Percentiles rank a stretch among this genome's conserved stretches.
Conservation (phyloP, 2,329 filamentous ascomycete species). For the Botryotinia narcissicola region DNA sequence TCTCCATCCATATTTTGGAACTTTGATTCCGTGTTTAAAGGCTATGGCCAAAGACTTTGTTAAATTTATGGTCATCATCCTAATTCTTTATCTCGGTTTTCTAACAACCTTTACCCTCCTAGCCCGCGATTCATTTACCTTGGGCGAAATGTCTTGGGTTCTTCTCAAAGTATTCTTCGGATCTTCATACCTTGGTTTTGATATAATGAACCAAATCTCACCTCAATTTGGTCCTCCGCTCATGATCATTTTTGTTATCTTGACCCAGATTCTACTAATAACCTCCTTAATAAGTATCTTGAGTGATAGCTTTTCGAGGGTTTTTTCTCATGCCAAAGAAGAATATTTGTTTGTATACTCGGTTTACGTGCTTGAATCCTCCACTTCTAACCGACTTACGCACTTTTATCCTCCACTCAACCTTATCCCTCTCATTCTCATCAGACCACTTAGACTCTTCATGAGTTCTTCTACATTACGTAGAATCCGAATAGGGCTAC, state of each 20-base stretch:
- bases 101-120: slow-evolving; percentile 81
- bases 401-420: slow-evolving; percentile 73
- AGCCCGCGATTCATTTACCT: slow-evolving; percentile 65
- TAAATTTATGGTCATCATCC: slow-evolving; percentile 76
- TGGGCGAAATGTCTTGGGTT: slow-evolving; percentile 70
- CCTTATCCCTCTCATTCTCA: slow-evolving; percentile 67
- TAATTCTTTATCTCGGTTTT: slow-evolving; percentile 72
- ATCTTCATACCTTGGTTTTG: slow-evolving; percentile 44
- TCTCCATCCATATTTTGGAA: slow-evolving; percentile 87
- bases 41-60: slow-evolving; percentile 93
- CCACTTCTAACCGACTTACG: slow-evolving; percentile 65
- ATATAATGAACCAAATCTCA: slow-evolving; percentile 29
- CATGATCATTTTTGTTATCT: slow-evolving; percentile 64
- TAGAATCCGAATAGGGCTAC: slow-evolving; percentile 56
- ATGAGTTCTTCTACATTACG: slow-evolving; percentile 64
- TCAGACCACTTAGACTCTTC: slow-evolving; percentile 70
- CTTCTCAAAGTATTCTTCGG: slow-evolving; percentile 81
- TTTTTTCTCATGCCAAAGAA: slow-evolving; percentile 46
- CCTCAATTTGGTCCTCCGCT: slow-evolving; percentile 35
- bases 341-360: slow-evolving; percentile 78
- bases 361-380: slow-evolving; percentile 63
- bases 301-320: slow-evolving; percentile 63
- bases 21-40: slow-evolving; percentile 83
- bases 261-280: slow-evolving; percentile 76
- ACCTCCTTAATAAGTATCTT: slow-evolving; percentile 76